Evolutionary conservation across 257 asterid genomes (phyloP).

Genomic region (Rubia yunnanensis): DNA sequence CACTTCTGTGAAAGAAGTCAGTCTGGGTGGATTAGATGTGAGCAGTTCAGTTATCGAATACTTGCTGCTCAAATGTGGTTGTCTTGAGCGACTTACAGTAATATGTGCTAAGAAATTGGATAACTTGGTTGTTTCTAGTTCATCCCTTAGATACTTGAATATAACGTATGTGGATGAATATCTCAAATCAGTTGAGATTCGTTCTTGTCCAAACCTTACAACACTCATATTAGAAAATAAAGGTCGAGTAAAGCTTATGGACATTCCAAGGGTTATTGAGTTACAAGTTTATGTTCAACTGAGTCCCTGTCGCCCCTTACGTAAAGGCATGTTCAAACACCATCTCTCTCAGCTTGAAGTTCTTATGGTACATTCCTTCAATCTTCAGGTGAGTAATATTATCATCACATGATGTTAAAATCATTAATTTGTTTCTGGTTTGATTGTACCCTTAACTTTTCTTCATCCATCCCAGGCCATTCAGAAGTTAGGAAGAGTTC

Average conservation of each 20-base stretch:
- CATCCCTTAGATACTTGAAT: neutral
- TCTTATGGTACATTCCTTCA: neutral
- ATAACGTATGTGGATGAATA: neutral
- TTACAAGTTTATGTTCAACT: neutral
- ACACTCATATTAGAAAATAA: neutral
- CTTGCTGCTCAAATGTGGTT: neutral
- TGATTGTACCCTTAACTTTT: neutral
- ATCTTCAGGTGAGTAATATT: neutral
- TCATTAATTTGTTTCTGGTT: neutral
- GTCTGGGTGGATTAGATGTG: neutral
- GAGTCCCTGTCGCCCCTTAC: neutral
- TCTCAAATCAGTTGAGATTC: neutral
- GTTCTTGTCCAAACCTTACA: neutral
- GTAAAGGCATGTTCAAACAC: neutral
- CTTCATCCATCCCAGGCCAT: neutral
- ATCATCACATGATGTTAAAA: neutral
- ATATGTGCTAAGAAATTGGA: neutral
- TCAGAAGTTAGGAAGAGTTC: neutral
- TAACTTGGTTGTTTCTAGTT: neutral
- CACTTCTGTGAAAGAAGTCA: neutral
- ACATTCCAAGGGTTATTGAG: neutral
- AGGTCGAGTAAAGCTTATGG: neutral
- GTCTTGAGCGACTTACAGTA: neutral
- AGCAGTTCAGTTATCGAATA: neutral
- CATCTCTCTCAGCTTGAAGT: neutral